Percentiles rank a stretch among this genome's conserved stretches.
These are phyloP conservation scores for Choiromyces venosus DNA, from an alignment of 495 filamentous ascomycete genomes.

Conservation along the genomic window DNA sequence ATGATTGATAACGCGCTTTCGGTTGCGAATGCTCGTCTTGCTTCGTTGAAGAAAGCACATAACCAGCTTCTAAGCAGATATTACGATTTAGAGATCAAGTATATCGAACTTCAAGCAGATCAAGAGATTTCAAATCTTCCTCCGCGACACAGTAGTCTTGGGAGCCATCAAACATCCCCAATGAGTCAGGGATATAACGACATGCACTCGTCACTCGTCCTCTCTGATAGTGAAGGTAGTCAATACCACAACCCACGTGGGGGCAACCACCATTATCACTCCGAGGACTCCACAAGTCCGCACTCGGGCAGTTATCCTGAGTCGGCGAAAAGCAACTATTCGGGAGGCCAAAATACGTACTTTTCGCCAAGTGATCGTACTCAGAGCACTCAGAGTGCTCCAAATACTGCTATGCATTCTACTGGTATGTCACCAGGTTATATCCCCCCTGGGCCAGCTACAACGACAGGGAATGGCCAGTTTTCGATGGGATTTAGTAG, in stretches of 20 bases:
- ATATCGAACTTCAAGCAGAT: constrained; percentile 44
- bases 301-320: constrained; percentile 37
- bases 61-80: constrained; percentile 44
- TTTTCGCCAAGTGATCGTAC: constrained; percentile 16
- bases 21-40: constrained; percentile 45
- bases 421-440: constrained; percentile 28
- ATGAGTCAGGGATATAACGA: constrained; percentile 13
- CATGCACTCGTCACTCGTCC: constrained; percentile 22
- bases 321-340: constrained; percentile 38
- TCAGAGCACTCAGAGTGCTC: constrained; percentile 22
- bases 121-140: constrained; percentile 32
- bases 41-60: constrained; percentile 47
- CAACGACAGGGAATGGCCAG: constrained; percentile 12
- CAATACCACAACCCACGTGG: constrained; percentile 27
- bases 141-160: constrained; percentile 18
- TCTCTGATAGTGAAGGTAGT: constrained; percentile 34
- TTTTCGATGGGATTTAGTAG: constrained; percentile 17
- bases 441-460: constrained; percentile 15
- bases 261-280: constrained; percentile 28
- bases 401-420: constrained; percentile 14
- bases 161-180: constrained; percentile 11
- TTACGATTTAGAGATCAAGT: constrained; percentile 43
- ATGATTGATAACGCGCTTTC: constrained; percentile 51
- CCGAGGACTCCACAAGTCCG: constrained; percentile 35
- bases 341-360: constrained; percentile 31